Percentiles rank a stretch among this genome's conserved stretches.
phyloP scores from a whole-genome alignment of 1,284 basidiomycete species.

The Ustilago tritici region DNA sequence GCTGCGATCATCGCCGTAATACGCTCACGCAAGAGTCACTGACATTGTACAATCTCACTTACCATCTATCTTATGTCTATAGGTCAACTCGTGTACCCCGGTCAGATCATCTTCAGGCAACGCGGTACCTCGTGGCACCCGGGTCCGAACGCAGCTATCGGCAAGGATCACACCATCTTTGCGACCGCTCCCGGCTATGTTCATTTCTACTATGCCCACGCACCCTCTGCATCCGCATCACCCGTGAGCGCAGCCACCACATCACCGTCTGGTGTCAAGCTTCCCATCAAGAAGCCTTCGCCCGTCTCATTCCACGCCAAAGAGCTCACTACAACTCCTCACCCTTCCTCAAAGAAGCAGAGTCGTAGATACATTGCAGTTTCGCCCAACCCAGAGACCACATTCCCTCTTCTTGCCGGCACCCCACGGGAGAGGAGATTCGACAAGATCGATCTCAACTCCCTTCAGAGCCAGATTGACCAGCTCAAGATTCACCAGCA shows the following conservation, averaged over 20 bases:
- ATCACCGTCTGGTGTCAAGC: conserved; percentile 32
- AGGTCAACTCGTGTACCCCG: conserved; percentile 62
- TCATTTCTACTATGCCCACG: conserved; percentile 63
- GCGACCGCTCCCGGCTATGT: conserved; percentile 66
- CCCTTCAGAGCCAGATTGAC: conserved; percentile 51
- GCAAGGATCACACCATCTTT: conserved; percentile 68
- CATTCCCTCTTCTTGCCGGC: conserved; percentile 49
- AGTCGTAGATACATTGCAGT: conserved; percentile 65
- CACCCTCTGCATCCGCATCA: conserved; percentile 9
- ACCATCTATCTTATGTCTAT: background rate
- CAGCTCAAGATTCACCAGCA: conserved; percentile 50
- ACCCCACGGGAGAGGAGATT: conserved; percentile 57
- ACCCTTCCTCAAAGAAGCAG: conserved; percentile 60
- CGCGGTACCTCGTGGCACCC: conserved; percentile 68
- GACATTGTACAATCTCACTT: background rate
- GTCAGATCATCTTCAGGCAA: conserved; percentile 67
- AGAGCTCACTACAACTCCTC: conserved; percentile 41
- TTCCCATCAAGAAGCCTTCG: conserved; percentile 42
- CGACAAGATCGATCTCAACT: conserved; percentile 62
- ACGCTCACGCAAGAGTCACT: background rate
- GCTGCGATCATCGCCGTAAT: background rate
- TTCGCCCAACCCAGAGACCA: conserved; percentile 48
- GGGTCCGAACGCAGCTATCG: conserved; percentile 65
- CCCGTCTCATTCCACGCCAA: conserved; percentile 43
- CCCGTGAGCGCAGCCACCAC: conserved; percentile 12